phyloP scores from a whole-genome alignment of 169 alveolate genomes.

The Plasmodium knowlesi region DNA sequence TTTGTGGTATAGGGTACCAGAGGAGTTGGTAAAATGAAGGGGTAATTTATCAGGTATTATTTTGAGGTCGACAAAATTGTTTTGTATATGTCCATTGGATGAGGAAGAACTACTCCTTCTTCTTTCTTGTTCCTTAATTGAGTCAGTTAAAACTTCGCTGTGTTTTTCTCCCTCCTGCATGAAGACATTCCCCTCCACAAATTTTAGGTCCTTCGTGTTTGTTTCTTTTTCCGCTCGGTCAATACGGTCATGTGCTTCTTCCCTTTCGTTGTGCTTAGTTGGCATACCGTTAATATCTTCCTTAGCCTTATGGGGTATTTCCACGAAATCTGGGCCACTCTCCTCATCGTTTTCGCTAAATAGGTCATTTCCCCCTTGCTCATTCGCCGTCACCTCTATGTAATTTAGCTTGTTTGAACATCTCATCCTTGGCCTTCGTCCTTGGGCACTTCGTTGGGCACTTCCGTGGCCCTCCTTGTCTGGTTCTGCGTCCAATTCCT shows the following conservation, averaged over 20 bases:
- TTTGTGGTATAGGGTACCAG: background rate
- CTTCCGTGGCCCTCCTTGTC: too few species aligned
- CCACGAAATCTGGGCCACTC: background rate
- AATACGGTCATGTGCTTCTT: background rate
- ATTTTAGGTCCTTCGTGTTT: background rate
- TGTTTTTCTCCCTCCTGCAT: background rate
- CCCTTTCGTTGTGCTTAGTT: background rate
- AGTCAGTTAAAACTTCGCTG: background rate
- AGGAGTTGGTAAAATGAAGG: background rate
- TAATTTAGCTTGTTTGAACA: background rate
- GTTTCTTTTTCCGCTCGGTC: background rate
- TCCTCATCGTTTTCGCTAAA: background rate
- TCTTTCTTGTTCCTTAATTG: background rate
- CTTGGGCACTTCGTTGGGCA: background rate
- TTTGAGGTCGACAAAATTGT: background rate
- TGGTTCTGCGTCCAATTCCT: background rate
- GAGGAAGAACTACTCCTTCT: background rate
- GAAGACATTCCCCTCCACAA: background rate
- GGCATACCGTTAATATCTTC: background rate
- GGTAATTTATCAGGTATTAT: background rate
- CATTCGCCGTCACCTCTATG: background rate
- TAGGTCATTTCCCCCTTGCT: background rate
- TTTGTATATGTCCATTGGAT: background rate
- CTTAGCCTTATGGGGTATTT: background rate
- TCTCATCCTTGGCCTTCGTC: background rate